These are phyloP conservation scores for Linaria vulgaris DNA, from an alignment of 257 asterid genomes.

Conservation along the genomic window DNA sequence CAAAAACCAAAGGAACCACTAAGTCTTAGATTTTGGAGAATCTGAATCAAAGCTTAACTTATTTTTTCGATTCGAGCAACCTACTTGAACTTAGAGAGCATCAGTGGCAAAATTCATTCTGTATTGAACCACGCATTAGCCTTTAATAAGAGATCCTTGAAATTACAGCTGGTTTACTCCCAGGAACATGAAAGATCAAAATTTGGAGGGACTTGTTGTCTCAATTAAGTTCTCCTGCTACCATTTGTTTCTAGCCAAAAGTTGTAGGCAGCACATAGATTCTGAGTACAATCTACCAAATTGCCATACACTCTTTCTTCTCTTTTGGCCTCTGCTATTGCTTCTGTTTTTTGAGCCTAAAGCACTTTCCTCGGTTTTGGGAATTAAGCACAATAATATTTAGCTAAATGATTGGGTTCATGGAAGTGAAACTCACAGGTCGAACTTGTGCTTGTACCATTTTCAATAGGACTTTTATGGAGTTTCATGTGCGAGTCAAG, in stretches of 20 bases:
- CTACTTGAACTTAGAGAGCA: background rate
- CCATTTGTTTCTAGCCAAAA: no score
- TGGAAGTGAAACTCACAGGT: slow-evolving; percentile 13
- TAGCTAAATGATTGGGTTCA: slow-evolving; percentile 15
- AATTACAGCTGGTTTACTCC: no score
- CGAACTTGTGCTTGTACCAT: slow-evolving; percentile 14
- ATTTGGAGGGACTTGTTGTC: no score
- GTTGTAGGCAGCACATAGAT: background rate
- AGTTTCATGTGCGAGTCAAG: slow-evolving; percentile 51
- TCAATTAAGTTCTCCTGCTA: no score
- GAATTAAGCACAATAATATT: slow-evolving; percentile 11
- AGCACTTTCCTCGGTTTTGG: background rate
- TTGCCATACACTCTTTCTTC: slow-evolving; percentile 17
- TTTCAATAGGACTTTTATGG: slow-evolving; percentile 64
- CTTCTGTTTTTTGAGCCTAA: slow-evolving; percentile 10
- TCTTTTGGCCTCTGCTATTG: slow-evolving; percentile 16
- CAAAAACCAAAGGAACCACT: no score
- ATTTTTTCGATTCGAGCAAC: background rate
- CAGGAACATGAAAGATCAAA: no score
- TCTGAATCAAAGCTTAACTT: no score
- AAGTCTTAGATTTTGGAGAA: no score
- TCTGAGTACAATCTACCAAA: background rate
- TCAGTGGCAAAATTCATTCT: background rate
- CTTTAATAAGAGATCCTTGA: no score
- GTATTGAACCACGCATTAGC: background rate